Evolutionary conservation across 202 grass and related monocot species (phyloP).

Genomic region (Schoenoplectus triqueter): DNA sequence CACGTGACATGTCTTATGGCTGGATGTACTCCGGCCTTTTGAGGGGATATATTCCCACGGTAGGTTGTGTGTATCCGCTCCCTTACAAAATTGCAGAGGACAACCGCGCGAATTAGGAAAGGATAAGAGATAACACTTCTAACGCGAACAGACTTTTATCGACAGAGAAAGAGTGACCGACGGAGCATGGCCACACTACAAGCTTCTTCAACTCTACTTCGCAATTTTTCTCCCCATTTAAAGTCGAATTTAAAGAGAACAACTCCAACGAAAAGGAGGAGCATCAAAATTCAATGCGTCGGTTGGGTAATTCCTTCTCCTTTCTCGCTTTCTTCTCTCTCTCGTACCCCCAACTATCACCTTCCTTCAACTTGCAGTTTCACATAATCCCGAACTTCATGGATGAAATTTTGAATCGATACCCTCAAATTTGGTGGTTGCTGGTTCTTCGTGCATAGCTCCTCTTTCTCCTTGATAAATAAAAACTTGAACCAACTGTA

Average conservation of each 20-base stretch:
- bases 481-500: neutral
- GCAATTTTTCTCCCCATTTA: neutral
- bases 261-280: slow-evolving; percentile 29
- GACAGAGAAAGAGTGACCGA: neutral
- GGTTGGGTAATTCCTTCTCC: slow-evolving; percentile 29
- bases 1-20: too few relatives aligned
- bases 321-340: neutral
- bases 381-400: neutral
- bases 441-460: neutral
- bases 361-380: neutral
- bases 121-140: slow-evolving; percentile 5
- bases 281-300: slow-evolving; percentile 43
- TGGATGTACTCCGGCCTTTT: too few relatives aligned
- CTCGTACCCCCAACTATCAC: neutral
- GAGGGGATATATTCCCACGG: too few relatives aligned
- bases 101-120: neutral
- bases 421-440: neutral
- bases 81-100: neutral
- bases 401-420: neutral
- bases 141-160: neutral
- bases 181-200: slow-evolving; percentile 20
- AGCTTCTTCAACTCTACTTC: slow-evolving; percentile 19
- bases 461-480: neutral
- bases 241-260: slow-evolving; percentile 16
- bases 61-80: neutral